phyloP scores from a whole-genome alignment of 208 protist genomes.

The Leishmania major region DNA sequence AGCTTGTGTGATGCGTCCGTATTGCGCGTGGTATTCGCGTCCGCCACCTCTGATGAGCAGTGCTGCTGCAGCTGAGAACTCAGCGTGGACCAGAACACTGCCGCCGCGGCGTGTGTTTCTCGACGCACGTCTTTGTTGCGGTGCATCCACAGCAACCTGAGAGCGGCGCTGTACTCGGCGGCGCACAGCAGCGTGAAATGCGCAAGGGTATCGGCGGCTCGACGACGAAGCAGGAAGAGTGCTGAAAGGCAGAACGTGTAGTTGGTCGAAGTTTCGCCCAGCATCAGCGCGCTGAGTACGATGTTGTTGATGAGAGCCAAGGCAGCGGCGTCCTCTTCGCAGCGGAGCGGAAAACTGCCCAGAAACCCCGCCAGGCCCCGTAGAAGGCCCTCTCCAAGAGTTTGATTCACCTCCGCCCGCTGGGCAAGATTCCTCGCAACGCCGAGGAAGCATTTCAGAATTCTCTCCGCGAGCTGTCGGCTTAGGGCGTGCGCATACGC shows the following conservation, averaged over 20 bases:
- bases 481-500: background rate
- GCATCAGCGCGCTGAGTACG: conserved; percentile 33
- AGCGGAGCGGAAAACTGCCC: conserved; percentile 26
- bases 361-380: conserved; percentile 43
- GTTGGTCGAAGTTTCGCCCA: conserved; percentile 26
- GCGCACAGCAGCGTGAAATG: conserved; percentile 36
- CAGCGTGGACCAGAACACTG: conserved; percentile 43
- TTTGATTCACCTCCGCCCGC: conserved; percentile 26
- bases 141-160: conserved; percentile 52
- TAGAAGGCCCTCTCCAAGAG: conserved; percentile 52
- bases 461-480: background rate
- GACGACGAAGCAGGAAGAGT: conserved; percentile 39
- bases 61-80: conserved; percentile 15
- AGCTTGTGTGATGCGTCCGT: background rate
- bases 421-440: conserved; percentile 24
- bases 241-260: conserved; percentile 49
- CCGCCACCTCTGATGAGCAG: background rate
- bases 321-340: conserved; percentile 2
- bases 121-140: conserved; percentile 58
- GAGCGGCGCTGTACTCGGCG: conserved; percentile 16
- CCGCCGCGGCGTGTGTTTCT: conserved; percentile 36
- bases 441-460: conserved; percentile 20
- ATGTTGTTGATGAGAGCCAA: conserved; percentile 46
- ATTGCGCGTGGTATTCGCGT: background rate
- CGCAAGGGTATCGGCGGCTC: conserved; percentile 28